Base-by-base conservation (phyloP, 2,329 filamentous ascomycete species). In the Trichoderma koningiopsis region DNA sequence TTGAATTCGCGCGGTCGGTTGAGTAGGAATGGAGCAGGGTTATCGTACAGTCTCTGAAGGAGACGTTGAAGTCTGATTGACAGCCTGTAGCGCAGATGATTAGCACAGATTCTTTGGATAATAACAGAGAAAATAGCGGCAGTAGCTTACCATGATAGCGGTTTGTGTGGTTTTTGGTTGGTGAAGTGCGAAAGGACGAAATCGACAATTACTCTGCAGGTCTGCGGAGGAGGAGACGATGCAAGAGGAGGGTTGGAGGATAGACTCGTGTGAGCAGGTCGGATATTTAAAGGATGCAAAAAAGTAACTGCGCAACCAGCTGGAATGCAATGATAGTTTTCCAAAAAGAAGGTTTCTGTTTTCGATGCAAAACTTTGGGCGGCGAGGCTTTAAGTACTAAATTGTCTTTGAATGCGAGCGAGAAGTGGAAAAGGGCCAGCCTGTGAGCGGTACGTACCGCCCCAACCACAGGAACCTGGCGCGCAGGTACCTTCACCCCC, bases 11-110 rank as follows among this genome's bases (percentile, higher is more conserved):
- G 14, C 22, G 29, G 13, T 49, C 47, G 52, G 58, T 70, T 35
- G 11, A 37, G 16, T 24, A 14, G 43, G 47, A 35, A 13, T 5
- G 27, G 29, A 11, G 1, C 11, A 31, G 5, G 31, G 29, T 16
- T 19, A 16, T 69, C 78, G 73, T 76, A 80, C 78, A 72, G 76
- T 81, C 63, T 80, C 79, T 68, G 76, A 76, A 71, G 72, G 73
- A 70, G 77, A 78, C 66, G 72, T 71, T 56, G 77, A 72, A 66
- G 75, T 70, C 69, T 75, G 72, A 65, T 74, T 74, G 69, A 72
- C 73, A 70, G 77, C 75, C 76, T 77, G 64, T 55, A 27, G 13
- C 22, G 24, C 31, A 31, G 19, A 5, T 27, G 33, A 43, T 62
- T 52, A 62, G 59, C 29, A 2, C 40, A 43, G 19, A 10, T 43